These are phyloP conservation scores for Penicillium chermesinum DNA, from an alignment of 495 filamentous ascomycete species.

Conservation along the genomic window DNA sequence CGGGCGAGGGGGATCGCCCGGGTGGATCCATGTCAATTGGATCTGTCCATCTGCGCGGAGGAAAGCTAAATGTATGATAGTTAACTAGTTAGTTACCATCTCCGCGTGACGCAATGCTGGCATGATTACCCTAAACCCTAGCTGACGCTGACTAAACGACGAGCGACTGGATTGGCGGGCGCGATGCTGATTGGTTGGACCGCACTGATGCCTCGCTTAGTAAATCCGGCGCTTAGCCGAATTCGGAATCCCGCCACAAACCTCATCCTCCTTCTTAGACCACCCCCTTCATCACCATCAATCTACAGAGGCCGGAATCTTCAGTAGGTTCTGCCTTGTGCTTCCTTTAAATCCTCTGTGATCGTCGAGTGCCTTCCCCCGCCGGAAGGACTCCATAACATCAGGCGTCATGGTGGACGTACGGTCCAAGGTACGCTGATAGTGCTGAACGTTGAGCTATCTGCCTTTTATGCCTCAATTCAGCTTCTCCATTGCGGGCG, in stretches of 20 bases:
- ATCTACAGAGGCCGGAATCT: constrained; percentile 31
- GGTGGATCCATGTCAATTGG: neutral
- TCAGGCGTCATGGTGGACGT: constrained; percentile 50
- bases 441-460: constrained; percentile 7
- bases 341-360: constrained; percentile 31
- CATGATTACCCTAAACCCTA: constrained; percentile 22
- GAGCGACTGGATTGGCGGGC: too few relatives aligned
- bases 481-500: constrained; percentile 2
- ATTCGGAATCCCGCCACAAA: constrained; percentile 25
- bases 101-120: constrained; percentile 19
- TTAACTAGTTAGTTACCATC: too few relatives aligned
- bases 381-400: constrained; percentile 44
- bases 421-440: constrained; percentile 46
- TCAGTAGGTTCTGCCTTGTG: constrained; percentile 37
- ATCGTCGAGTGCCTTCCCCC: constrained; percentile 45
- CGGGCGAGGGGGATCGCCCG: neutral
- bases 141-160: neutral
- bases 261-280: constrained; percentile 15
- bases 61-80: constrained; percentile 9
- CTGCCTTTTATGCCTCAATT: constrained; percentile 7
- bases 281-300: constrained; percentile 25
- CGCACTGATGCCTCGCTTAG: constrained; percentile 20
- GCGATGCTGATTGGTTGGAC: neutral
- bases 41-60: neutral
- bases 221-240: constrained; percentile 23